A percentile compares a stretch with the other conserved stretches of the same genome.
Evolutionary conservation across 768 basidiomycete species (phyloP).

Genomic region (Psilocybe subaeruginosa): DNA sequence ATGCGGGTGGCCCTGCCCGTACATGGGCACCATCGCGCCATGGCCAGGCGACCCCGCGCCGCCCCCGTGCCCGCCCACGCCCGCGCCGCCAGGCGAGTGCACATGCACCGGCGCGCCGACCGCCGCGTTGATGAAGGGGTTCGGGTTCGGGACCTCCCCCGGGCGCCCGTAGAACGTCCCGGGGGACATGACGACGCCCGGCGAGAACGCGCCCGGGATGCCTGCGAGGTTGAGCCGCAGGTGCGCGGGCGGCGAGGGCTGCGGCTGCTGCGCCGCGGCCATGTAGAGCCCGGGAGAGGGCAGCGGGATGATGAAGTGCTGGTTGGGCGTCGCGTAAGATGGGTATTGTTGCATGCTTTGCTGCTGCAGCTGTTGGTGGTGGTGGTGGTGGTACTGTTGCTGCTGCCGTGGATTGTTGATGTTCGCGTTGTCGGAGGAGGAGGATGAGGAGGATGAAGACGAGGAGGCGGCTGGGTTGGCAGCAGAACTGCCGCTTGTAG

Average conservation of each 20-base stretch:
- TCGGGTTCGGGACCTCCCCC: slow-evolving; percentile 36
- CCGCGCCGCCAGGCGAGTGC: slow-evolving; percentile 6
- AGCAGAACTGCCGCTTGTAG: background rate
- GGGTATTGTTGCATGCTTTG: background rate
- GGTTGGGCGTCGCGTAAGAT: slow-evolving; percentile 43
- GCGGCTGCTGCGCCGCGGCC: slow-evolving; percentile 8
- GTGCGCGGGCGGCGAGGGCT: slow-evolving; percentile 12
- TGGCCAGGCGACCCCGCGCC: background rate
- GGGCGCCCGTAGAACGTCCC: slow-evolving; percentile 75
- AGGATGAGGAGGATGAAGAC: background rate
- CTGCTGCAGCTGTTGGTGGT: slow-evolving; percentile 1
- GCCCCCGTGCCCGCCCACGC: slow-evolving; percentile 5
- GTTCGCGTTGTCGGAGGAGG: background rate
- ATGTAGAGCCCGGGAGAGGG: slow-evolving; percentile 45
- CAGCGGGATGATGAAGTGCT: slow-evolving; percentile 75
- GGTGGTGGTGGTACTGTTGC: background rate
- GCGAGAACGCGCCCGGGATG: slow-evolving; percentile 56
- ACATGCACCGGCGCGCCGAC: slow-evolving; percentile 49
- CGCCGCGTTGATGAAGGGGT: slow-evolving; percentile 47
- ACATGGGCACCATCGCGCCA: background rate
- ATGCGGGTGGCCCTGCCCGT: slow-evolving; percentile 3
- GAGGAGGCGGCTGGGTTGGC: background rate
- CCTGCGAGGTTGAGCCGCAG: slow-evolving; percentile 24
- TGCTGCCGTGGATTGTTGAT: background rate
- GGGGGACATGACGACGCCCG: slow-evolving; percentile 72